A percentile compares a stretch with the other conserved stretches of the same genome.
These are phyloP conservation scores for Leccinum imitatum DNA, from an alignment of 768 basidiomycete genomes.

Conservation along the genomic window DNA sequence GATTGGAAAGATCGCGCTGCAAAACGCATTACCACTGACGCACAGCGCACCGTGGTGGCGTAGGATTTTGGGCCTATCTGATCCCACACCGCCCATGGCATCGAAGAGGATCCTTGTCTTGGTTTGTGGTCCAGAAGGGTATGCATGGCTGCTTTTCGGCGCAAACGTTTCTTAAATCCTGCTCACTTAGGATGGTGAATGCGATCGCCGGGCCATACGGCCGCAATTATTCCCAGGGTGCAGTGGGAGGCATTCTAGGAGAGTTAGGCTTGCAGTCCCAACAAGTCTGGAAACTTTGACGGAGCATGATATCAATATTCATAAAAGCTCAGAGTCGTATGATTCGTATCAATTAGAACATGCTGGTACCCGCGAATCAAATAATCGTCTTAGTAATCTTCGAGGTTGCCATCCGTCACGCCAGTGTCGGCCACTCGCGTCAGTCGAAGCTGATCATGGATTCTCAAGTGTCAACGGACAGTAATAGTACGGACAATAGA, in stretches of 20 bases:
- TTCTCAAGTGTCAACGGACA: neutral
- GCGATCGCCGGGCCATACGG: constrained; percentile 77
- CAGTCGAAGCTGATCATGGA: neutral
- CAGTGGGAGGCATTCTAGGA: constrained; percentile 63
- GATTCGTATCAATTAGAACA: neutral
- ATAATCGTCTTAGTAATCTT: too few relatives aligned
- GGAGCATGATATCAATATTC: neutral
- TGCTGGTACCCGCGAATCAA: neutral
- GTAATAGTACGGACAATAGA: neutral
- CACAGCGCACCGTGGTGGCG: constrained; percentile 32
- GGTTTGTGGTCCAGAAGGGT: constrained; percentile 86
- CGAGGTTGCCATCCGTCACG: too few relatives aligned
- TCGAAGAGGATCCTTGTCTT: constrained; percentile 58
- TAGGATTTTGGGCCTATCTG: constrained; percentile 18
- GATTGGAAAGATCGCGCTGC: constrained; percentile 52
- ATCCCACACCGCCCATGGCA: neutral
- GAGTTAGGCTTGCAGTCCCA: constrained; percentile 59
- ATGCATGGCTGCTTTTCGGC: constrained; percentile 25
- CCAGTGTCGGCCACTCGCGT: too few relatives aligned
- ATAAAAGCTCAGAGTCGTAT: neutral
- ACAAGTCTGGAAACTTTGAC: constrained; percentile 69
- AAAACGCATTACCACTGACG: constrained; percentile 38
- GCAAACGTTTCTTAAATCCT: neutral
- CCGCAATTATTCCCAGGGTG: constrained; percentile 72
- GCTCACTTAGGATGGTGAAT: constrained; percentile 60